Base-by-base conservation (phyloP, 352 stramenopile species). In the Phytophthora pseudosyringae region DNA sequence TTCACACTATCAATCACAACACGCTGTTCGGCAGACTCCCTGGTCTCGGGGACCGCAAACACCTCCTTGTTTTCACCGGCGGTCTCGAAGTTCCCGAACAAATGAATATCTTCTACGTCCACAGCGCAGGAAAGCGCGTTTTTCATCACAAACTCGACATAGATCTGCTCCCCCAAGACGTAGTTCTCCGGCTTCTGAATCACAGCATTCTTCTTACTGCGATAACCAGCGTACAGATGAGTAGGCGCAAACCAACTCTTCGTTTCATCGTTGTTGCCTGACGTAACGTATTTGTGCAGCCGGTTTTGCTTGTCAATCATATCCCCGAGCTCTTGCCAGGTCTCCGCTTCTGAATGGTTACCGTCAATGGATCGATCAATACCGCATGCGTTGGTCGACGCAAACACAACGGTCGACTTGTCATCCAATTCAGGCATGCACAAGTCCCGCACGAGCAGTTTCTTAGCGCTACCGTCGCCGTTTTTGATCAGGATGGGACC, bases 141-240 rank as follows among this genome's bases (percentile, higher is more conserved):
- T 58, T 94, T 93, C 82, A 95, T 91, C 35, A 92, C 78, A 63
- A 95, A 94, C 52, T 95, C 87, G 6, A 95, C 87, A 48, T 93
- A 95, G 25, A 95, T 90, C 50, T 80, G 77, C 51, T 95, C 85
- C 1, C 80, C 80, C 9, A 90, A 52, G 8, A 89, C 79, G 21
- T 94, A 94, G 43, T 86, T 85, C 9, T 80, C 75, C 0, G 83
- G 80, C 43, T 82, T 78, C 28, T 81, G 69, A 16, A 69, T 59
- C 5, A 65, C 43, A 48, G 53, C 62, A 29, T 71, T 73, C 47
- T 78, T 82, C 49, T 89, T 90, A 63, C 72, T 80, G 29, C 84
- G 76, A 57, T 84, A 86, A 6, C 82, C 64, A 62, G 81, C 77
- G 59, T 86, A 89, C 18, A 78, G 46, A 36, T 84, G 71, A 0